Conservation (phyloP, 306 rosid genomes). For the Senna siamea region DNA sequence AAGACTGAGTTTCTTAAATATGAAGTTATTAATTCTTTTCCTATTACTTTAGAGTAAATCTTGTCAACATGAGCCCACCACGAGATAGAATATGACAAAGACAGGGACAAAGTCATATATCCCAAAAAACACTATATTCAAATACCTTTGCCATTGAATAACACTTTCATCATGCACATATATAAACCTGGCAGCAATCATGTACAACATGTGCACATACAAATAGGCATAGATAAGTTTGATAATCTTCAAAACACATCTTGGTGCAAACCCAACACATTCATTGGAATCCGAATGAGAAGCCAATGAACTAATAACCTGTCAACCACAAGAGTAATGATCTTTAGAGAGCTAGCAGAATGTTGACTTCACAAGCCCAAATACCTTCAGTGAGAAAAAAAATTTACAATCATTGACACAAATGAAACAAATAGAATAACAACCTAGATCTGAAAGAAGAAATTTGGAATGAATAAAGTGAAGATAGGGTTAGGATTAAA, state of each 20-base stretch:
- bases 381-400: background rate
- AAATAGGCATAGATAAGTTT: slow-evolving; percentile 27
- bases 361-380: slow-evolving; percentile 18
- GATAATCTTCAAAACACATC: slow-evolving; percentile 48
- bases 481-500: no score
- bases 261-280: slow-evolving; percentile 71
- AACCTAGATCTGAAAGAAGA: no score
- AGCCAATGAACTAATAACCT: slow-evolving; percentile 75
- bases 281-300: slow-evolving; percentile 81
- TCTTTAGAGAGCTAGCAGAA: slow-evolving; percentile 32
- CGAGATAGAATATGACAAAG: background rate
- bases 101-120: no score
- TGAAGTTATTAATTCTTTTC: background rate
- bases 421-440: background rate
- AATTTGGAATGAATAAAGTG: no score
- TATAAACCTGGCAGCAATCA: background rate
- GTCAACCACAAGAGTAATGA: slow-evolving; percentile 34
- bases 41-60: background rate
- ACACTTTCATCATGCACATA: background rate
- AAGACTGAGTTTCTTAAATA: background rate
- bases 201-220: slow-evolving; percentile 24
- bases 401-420: slow-evolving; percentile 29
- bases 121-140: background rate
- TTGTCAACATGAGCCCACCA: background rate
- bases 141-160: background rate